These are phyloP conservation scores for Botryotinia convoluta DNA, from an alignment of 2,329 filamentous ascomycete species.

Conservation along the genomic window DNA sequence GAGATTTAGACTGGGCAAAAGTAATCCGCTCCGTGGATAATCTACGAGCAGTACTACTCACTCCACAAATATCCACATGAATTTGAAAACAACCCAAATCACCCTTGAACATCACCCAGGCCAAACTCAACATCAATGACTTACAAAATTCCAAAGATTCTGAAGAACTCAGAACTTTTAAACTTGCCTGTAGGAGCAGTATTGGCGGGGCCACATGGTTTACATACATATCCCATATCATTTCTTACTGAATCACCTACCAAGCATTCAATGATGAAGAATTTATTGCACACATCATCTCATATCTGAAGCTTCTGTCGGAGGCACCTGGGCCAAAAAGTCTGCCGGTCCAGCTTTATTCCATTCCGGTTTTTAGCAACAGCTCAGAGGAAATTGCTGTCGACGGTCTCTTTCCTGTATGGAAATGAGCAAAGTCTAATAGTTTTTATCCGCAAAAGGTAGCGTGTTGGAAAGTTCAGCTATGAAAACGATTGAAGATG, in stretches of 20 bases:
- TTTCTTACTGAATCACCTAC: not conserved
- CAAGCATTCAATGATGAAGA: not conserved
- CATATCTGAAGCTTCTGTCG: not conserved
- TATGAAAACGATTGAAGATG: not conserved
- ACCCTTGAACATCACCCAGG: too few relatives aligned
- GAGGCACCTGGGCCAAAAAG: not conserved
- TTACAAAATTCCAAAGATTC: not conserved
- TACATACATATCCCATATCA: not conserved
- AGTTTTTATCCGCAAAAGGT: not conserved
- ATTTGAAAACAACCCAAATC: not conserved
- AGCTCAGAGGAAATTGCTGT: too few relatives aligned
- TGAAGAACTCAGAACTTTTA: not conserved
- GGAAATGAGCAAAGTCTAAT: not conserved
- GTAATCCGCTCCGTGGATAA: accelerated
- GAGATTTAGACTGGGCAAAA: not conserved
- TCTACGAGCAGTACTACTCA: not conserved
- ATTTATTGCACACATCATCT: not conserved
- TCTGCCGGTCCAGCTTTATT: not conserved
- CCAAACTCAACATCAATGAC: not conserved
- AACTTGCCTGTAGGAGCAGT: not conserved
- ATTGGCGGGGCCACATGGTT: not conserved
- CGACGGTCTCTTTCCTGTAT: not conserved
- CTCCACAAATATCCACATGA: not conserved
- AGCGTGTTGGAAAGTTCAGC: too few relatives aligned
- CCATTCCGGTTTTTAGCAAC: accelerated